These are phyloP conservation scores for Neophaeococcomyces aloes DNA, from an alignment of 2,329 filamentous ascomycete species.

Conservation along the genomic window DNA sequence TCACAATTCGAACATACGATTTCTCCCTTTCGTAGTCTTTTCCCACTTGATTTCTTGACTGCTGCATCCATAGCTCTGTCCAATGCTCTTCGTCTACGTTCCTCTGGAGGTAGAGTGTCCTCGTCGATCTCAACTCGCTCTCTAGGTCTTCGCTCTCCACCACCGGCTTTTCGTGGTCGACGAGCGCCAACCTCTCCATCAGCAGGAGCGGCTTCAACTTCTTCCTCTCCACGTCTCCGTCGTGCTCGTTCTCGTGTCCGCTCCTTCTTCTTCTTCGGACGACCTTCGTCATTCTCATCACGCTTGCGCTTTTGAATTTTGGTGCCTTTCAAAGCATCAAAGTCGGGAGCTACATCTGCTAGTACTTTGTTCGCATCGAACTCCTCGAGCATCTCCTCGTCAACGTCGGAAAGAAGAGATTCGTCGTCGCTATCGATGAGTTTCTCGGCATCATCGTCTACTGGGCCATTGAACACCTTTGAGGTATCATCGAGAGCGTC, in stretches of 20 bases:
- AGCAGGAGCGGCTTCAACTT: slow-evolving; percentile 40
- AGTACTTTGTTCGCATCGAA: slow-evolving; percentile 50
- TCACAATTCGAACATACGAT: slow-evolving; percentile 53
- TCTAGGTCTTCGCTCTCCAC: slow-evolving; percentile 40
- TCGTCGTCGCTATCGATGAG: slow-evolving; percentile 47
- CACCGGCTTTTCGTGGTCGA: slow-evolving; percentile 39
- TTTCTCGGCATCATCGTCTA: slow-evolving; percentile 24
- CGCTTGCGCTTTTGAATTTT: slow-evolving; percentile 57
- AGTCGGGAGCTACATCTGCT: slow-evolving; percentile 48
- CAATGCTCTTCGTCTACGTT: slow-evolving; percentile 65
- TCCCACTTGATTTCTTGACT: slow-evolving; percentile 66
- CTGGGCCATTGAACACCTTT: slow-evolving; percentile 11
- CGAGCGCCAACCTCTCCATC: slow-evolving; percentile 46
- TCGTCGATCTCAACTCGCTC: slow-evolving; percentile 58
- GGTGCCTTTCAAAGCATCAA: slow-evolving; percentile 50
- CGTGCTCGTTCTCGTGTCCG: slow-evolving; percentile 44
- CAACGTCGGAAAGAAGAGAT: slow-evolving; percentile 53
- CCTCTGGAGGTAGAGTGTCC: slow-evolving; percentile 61
- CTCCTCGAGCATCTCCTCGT: slow-evolving; percentile 55
- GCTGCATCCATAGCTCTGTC: slow-evolving; percentile 82
- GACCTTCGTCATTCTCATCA: slow-evolving; percentile 48
- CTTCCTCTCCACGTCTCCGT: slow-evolving; percentile 57
- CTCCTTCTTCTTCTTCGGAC: slow-evolving; percentile 59
- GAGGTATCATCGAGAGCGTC: slow-evolving; percentile 14
- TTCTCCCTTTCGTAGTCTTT: slow-evolving; percentile 69